These are phyloP conservation scores for Gynandropsis gynandra DNA, from an alignment of 345 rosid species.

Conservation along the genomic window DNA sequence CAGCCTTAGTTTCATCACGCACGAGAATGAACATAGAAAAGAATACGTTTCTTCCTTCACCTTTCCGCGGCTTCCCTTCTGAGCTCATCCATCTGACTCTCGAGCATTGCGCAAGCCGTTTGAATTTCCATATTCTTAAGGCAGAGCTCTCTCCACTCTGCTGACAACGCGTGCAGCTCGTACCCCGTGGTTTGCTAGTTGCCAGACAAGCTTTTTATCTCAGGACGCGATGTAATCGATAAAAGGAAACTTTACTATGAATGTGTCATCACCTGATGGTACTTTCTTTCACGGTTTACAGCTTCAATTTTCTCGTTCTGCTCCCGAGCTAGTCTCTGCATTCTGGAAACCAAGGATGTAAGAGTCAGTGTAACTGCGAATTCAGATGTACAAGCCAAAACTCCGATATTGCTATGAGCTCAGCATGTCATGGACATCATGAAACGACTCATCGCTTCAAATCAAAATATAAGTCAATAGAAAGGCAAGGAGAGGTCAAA, in stretches of 20 bases:
- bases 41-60: conserved; percentile 29
- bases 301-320: conserved; percentile 77
- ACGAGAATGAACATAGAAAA: conserved; percentile 7
- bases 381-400: conserved; percentile 2
- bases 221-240: conserved; percentile 9
- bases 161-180: conserved; percentile 78
- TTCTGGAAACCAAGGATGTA: conserved; percentile 34
- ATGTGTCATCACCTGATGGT: conserved; percentile 64
- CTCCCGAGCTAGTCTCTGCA: conserved; percentile 71
- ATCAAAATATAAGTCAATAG: no score
- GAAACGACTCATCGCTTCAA: no score
- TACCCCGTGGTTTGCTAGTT: conserved; percentile 81
- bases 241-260: conserved; percentile 11
- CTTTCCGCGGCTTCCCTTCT: conserved; percentile 72
- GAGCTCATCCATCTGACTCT: conserved; percentile 49
- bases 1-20: conserved; percentile 17
- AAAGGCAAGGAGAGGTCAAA: no score
- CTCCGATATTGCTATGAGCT: conserved; percentile 1
- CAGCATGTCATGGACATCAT: no score
- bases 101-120: conserved; percentile 57
- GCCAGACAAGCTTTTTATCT: conserved; percentile 12
- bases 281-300: conserved; percentile 92
- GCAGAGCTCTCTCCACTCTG: conserved; percentile 92
- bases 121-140: conserved; percentile 80
- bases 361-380: conserved; percentile 5